Evolutionary conservation across 805 yeast genomes (phyloP).

Genomic region (Candida sphagnicola): DNA sequence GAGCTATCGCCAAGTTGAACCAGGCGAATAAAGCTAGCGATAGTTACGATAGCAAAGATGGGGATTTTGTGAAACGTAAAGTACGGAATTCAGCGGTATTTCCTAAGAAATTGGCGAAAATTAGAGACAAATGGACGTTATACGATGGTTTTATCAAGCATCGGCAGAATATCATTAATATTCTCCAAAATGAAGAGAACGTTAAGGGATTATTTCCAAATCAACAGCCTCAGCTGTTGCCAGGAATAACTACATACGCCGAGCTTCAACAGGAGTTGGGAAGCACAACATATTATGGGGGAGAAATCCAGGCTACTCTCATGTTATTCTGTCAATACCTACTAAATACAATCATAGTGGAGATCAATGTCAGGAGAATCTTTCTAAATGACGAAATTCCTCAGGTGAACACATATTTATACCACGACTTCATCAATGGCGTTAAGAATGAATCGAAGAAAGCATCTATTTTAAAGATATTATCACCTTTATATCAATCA

Average conservation of each 20-base stretch:
- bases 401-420: not conserved
- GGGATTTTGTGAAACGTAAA: not conserved
- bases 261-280: constrained; percentile 1
- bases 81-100: not conserved
- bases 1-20: not conserved
- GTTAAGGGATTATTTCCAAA: not conserved
- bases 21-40: not conserved
- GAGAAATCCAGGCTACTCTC: constrained; percentile 20
- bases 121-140: not conserved
- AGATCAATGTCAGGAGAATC: constrained; percentile 23
- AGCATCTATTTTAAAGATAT: constrained; percentile 14
- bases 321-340: constrained; percentile 18
- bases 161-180: constrained; percentile 4
- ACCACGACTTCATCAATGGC: constrained; percentile 11
- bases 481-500: constrained; percentile 8
- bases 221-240: not conserved
- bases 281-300: constrained; percentile 9
- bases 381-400: constrained; percentile 7
- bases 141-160: constrained; percentile 2
- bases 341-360: constrained; percentile 23
- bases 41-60: not conserved
- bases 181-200: constrained; percentile 5
- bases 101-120: not conserved
- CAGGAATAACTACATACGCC: constrained; percentile 2
- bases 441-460: constrained; percentile 14